Base-by-base conservation (phyloP, 352 stramenopile species). In the Aphanomyces euteiches region DNA sequence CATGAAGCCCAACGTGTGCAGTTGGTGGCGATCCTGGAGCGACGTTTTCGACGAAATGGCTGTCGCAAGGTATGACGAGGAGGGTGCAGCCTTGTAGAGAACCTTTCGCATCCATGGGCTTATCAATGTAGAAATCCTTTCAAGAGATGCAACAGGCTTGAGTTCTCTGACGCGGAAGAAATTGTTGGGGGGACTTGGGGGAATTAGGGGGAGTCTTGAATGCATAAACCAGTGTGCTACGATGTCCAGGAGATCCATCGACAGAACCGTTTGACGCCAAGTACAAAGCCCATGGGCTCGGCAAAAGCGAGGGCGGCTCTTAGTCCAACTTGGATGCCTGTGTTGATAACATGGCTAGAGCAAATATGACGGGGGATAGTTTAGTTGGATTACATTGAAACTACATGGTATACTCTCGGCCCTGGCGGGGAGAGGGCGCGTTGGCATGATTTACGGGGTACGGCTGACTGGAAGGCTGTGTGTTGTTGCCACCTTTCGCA, bases 1-100 rank as follows among this genome's bases (percentile, higher is more conserved):
- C 56, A 57, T 38, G 56, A 70, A 47, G 64, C 48, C 6, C 64
- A 70, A 36, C 64, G 61, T 37, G 54, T 41, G 45, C 67, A 73
- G 59, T 28, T 58, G 15, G 15, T 7, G 6, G 54, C 60, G 10
- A 19, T 34, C 28, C n/a, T 73, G 67, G 67, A 64, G 38, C 48
- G 67, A 73, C 34, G 34, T 47, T n/a, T 73, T 73, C 67, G 40
- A 68, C 41, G 67, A 68, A 47, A 57, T 73, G 19, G 60, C 56
- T 43, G 56, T 73, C 41, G 67, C 38, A 39, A 41, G 28, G 54
- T 61, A 70, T 50, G 43, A 28, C 59, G 59, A 61, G 60, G 40
- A 54, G 40, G 63, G 43, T 4, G 40, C 47, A 17, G 28, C 28
- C 28, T 28, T 28, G 28, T 61, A 70, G 64, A 61, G 47, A 36